Conservation (phyloP, 78 protist genomes). For the Paulinella micropora region DNA sequence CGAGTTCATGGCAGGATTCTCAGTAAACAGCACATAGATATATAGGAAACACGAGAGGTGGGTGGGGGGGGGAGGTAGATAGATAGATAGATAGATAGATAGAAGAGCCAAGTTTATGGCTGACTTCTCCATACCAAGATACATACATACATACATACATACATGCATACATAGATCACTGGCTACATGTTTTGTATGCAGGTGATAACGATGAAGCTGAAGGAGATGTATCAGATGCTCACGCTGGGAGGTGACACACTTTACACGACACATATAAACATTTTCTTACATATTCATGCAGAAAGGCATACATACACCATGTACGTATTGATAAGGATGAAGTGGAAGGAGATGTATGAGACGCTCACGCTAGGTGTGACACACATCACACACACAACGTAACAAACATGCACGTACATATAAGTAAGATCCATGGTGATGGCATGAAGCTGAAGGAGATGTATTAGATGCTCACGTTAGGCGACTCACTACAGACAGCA, state of each 20-base stretch:
- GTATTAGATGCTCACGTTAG: constrained; percentile 89
- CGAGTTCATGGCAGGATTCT: constrained; percentile 90
- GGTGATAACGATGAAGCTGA: constrained; percentile 69
- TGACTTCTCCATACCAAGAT: too few relatives aligned
- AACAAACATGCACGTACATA: too few relatives aligned
- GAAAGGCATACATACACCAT: too few relatives aligned
- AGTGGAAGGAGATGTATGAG: constrained; percentile 87
- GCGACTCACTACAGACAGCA: too few relatives aligned
- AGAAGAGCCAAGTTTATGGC: not conserved
- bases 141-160: too few relatives aligned
- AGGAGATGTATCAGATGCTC: constrained; percentile 91
- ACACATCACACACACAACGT: too few relatives aligned
- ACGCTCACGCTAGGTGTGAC: constrained; percentile 89
- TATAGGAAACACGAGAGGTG: constrained; percentile 88
- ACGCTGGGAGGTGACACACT: constrained; percentile 97
- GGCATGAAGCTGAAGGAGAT: constrained; percentile 80
- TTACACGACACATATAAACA: too few relatives aligned
- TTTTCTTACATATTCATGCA: too few relatives aligned
- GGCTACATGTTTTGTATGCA: too few relatives aligned
- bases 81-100: not conserved
- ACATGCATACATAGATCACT: too few relatives aligned
- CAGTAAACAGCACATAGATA: constrained; percentile 57
- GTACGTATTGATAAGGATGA: constrained; percentile 71
- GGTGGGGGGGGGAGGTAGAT: constrained; percentile 90
- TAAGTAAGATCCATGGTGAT: too few relatives aligned